phyloP scores from a whole-genome alignment of 192 early-diverging fungal genomes.

The Coemansia sp. region DNA sequence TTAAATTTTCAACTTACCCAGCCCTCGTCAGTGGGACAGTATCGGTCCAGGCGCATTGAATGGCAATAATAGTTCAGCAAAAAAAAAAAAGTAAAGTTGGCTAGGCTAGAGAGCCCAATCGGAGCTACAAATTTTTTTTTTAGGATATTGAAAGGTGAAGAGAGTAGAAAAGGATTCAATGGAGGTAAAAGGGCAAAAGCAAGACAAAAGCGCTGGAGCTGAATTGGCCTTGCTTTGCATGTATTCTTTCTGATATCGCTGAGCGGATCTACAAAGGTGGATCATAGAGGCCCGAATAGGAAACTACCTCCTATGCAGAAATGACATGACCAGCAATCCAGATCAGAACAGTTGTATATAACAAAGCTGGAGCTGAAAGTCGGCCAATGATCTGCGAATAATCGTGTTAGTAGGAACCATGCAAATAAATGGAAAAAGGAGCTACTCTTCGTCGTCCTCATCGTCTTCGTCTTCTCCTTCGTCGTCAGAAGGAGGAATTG shows the following conservation, averaged over 20 bases:
- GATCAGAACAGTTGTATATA: neutral
- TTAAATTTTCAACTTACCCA: slow-evolving; percentile 23
- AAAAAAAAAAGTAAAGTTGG: neutral
- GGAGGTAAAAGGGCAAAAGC: neutral
- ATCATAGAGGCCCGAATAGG: neutral
- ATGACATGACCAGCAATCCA: neutral
- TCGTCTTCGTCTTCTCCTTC: slow-evolving; percentile 63
- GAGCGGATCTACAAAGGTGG: neutral
- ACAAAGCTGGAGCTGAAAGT: neutral
- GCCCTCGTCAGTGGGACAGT: slow-evolving; percentile 19
- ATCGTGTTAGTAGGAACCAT: neutral
- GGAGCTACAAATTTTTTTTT: too few species aligned
- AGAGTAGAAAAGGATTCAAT: neutral
- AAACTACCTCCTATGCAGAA: slow-evolving; percentile 1
- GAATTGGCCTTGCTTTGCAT: neutral
- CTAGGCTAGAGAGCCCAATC: too few species aligned
- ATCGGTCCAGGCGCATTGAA: neutral
- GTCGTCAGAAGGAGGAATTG: slow-evolving; percentile 59
- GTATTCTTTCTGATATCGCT: neutral
- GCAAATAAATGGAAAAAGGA: slow-evolving; percentile 3
- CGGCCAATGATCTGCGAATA: neutral
- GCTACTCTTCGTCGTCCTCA: slow-evolving; percentile 27
- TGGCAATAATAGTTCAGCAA: neutral
- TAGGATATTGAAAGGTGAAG: neutral
- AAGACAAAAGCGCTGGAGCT: slow-evolving; percentile 2